Base-by-base conservation (phyloP, 106 monocot species). In the Dactylorhiza incarnata region DNA sequence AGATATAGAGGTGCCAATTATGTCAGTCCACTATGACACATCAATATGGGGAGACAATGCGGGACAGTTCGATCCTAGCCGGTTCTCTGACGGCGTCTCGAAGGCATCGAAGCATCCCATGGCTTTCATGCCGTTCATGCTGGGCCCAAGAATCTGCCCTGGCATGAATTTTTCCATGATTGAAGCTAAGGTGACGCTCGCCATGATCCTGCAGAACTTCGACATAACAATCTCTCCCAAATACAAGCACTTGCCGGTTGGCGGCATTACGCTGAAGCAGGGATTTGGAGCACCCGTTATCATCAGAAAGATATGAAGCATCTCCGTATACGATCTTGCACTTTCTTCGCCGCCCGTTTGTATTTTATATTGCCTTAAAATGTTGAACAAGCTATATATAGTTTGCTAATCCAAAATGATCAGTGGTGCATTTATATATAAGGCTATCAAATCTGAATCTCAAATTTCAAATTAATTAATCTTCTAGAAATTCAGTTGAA, bases 71-170 rank as follows among this genome's bases (percentile, higher is more conserved):
- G 58, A 81, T 11, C 75, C 76, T 3, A 53, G 47, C 26, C 75
- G 81, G 7, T 81, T 81, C 45, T n/a, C 81, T 5, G 54, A 71
- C 3, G 75, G 75, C 14, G 45, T 74, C 5, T 75, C 81, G 17
- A 69, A 56, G 54, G 75, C 81, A 26, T 24, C 76, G 17, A 75
- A 71, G 48, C 76, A 71, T 61, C 81, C 76, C 1, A 70, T 71
- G 68, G 81, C 81, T 59, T 71, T 71, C 75, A 81, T 81, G 69
- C 76, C 81, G 2, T 76, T 76, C 52, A 65, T 62, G 61, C 3
- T 23, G 1, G 76, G 76, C 20, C 63, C 65, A 3, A 76, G 76
- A 25, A 76, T 65, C 0, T 76, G 65, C 65, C 12, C 25, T 4
- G 76, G 76, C 47, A 62, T 63, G 63, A 76, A 76, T 13, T 76